Base-by-base conservation (phyloP, 257 asterid species). In the Plantago elongata region DNA sequence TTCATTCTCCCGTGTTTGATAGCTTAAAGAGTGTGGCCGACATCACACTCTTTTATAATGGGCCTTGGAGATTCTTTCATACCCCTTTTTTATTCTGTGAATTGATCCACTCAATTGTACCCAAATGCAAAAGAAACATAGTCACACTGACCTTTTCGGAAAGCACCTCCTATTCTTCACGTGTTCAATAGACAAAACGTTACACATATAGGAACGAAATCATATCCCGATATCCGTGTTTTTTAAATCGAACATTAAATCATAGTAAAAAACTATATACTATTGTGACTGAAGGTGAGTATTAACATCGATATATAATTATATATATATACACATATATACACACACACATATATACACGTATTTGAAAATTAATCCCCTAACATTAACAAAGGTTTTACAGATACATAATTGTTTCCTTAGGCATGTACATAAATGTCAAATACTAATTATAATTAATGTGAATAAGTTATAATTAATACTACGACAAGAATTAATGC, bases 41-140 rank as follows among this genome's bases (percentile, higher is more conserved):
- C 80, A 75, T 63, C 37, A 59, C 43, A 71, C 67, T 75, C 77
- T 73, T 63, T 3, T 18, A 14, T 27, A 56, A 46, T 57, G 76
- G 74, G 58, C 80, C 70, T 38, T 54, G 9, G 13, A 54, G 77
- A 71, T 74, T 67, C 40, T 34, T 3, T 40, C 5, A 30, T 16
- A 18, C 42, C 27, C 27, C 27, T 22, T 59, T 5, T 72, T 62
- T n/a, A n/a, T n/a, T 62, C 13, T 54, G 60, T 16, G 54, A 49
- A 14, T 14, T 49, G 54, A 49, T 49, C 17, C 13, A 34, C 7
- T 47, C 13, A 13, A 9, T 49, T 3, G 4, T 14, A 5, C 15
- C 54, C 14, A 49, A 49, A 49, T 2, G 54, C 17, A 48, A 48
- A 48, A 48, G 54, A 48, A 48, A 13, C 22, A 48, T 14, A 47